These are phyloP conservation scores for Echinochloa phyllopogon DNA, from an alignment of 176 grass and related monocot species.

Conservation along the genomic window DNA sequence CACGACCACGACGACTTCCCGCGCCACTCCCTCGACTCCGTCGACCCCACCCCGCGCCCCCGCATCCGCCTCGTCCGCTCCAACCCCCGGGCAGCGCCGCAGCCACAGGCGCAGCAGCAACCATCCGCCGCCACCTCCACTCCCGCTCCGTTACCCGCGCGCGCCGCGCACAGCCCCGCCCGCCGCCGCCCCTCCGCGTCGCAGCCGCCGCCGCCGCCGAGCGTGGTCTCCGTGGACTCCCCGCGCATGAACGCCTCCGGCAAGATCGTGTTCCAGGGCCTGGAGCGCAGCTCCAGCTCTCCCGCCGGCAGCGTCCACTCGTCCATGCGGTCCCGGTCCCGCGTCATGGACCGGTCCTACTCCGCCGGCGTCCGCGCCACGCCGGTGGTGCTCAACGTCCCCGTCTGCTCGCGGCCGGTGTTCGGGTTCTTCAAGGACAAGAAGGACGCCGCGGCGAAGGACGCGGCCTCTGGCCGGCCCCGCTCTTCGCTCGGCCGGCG, in stretches of 20 bases:
- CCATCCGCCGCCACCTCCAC: not conserved
- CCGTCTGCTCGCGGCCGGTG: conserved; percentile 79
- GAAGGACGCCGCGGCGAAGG: conserved; percentile 55
- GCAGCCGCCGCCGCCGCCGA: conserved; percentile 31
- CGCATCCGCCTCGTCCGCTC: conserved; percentile 64
- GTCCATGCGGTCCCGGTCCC: conserved; percentile 51
- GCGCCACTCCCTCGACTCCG: conserved; percentile 70
- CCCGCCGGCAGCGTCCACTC: conserved; percentile 70
- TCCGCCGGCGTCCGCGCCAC: conserved; percentile 73
- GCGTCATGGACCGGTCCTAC: conserved; percentile 90
- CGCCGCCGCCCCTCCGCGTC: conserved; percentile 32
- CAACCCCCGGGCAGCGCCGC: not conserved
- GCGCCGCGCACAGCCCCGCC: conserved; percentile 5
- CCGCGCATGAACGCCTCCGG: conserved; percentile 88
- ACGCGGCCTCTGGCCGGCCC: conserved; percentile 1
- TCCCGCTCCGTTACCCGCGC: not conserved
- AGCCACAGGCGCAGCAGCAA: not conserved
- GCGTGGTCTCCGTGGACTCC: conserved; percentile 49
- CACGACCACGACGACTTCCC: conserved; percentile 71
- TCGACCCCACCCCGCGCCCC: conserved; percentile 47
- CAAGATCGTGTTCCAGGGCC: conserved; percentile 91
- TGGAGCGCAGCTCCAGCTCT: conserved; percentile 86
- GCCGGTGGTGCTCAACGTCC: conserved; percentile 82
- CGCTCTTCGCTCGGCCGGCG: conserved; percentile 46
- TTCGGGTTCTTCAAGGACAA: conserved; percentile 82